Evolutionary conservation across 1,139 yeast species (phyloP).

Genomic region (Geotrichum aggregatum): DNA sequence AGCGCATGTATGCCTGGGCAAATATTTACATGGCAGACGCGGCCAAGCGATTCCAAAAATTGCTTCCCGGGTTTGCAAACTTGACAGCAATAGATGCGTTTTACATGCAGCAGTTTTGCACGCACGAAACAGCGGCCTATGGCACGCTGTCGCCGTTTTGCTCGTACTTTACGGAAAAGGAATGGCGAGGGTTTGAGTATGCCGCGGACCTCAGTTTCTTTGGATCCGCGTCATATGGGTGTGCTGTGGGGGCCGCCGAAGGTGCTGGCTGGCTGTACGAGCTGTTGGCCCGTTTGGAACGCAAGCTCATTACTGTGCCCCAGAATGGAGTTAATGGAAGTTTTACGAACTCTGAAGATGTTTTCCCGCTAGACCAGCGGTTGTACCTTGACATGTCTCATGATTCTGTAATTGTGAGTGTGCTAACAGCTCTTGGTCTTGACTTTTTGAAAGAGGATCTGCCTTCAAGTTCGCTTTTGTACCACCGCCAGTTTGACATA

Average conservation of each 20-base stretch:
- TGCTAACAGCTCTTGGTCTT: conserved; percentile 41
- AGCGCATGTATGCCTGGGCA: conserved; percentile 36
- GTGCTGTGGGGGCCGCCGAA: conserved; percentile 41
- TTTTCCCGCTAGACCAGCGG: conserved; percentile 43
- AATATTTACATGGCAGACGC: conserved; percentile 42
- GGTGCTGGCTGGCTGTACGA: conserved; percentile 46
- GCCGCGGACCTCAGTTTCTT: conserved; percentile 44
- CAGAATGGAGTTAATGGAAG: conserved; percentile 41
- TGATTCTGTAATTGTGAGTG: conserved; percentile 41
- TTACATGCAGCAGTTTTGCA: conserved; percentile 46
- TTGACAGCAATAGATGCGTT: conserved; percentile 42
- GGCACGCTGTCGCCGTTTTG: conserved; percentile 47
- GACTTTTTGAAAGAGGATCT: conserved; percentile 38
- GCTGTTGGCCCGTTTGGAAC: conserved; percentile 38
- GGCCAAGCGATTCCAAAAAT: conserved; percentile 41
- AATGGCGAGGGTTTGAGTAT: conserved; percentile 50
- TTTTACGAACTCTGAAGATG: conserved; percentile 30
- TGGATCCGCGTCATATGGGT: conserved; percentile 40
- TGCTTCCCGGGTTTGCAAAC: conserved; percentile 43
- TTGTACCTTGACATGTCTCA: conserved; percentile 46
- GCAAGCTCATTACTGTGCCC: conserved; percentile 29
- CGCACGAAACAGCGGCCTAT: conserved; percentile 48
- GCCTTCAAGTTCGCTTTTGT: conserved; percentile 37
- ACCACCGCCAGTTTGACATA: conserved; percentile 42
- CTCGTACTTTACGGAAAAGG: conserved; percentile 47